Conservation (phyloP, 306 rosid species). For the Acacia melanoxylon region DNA sequence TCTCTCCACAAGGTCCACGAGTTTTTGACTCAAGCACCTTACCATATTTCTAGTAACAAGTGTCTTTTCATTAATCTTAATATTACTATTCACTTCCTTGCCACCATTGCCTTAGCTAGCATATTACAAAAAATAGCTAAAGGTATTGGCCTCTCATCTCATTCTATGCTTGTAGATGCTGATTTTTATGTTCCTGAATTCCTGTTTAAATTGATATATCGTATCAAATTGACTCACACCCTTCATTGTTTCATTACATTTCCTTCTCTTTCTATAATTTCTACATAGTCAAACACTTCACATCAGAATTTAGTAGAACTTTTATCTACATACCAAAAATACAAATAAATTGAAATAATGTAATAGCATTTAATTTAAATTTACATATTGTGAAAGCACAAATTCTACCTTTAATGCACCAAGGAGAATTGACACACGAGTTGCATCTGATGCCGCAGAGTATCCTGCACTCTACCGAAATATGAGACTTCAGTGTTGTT, state of each 20-base stretch:
- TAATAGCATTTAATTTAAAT: not conserved
- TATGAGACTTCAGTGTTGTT: conserved; percentile 28
- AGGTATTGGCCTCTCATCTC: not conserved
- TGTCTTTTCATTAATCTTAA: not conserved
- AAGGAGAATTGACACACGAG: conserved; percentile 88
- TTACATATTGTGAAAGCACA: conserved; percentile 13
- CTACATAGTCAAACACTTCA: not conserved
- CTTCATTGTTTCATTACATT: not conserved
- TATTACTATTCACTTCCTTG: not conserved
- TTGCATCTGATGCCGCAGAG: conserved; percentile 92
- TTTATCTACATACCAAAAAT: conserved; percentile 1
- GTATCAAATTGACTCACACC: not conserved
- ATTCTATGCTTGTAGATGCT: not conserved
- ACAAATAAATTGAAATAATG: conserved; percentile 1
- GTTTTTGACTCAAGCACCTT: not conserved
- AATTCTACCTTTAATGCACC: conserved; percentile 78
- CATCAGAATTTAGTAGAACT: not conserved
- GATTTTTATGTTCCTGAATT: not conserved
- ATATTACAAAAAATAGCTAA: not conserved
- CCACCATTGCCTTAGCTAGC: not conserved
- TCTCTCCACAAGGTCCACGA: not conserved
- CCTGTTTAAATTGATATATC: not conserved
- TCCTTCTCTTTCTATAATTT: not conserved
- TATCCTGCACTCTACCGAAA: conserved; percentile 84
- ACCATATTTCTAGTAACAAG: not conserved